Evolutionary conservation across 2,329 filamentous ascomycete species (phyloP), one percentile per base, ranked within the genome.

Genomic region (Pseudovirgaria hyperparasitica): DNA sequence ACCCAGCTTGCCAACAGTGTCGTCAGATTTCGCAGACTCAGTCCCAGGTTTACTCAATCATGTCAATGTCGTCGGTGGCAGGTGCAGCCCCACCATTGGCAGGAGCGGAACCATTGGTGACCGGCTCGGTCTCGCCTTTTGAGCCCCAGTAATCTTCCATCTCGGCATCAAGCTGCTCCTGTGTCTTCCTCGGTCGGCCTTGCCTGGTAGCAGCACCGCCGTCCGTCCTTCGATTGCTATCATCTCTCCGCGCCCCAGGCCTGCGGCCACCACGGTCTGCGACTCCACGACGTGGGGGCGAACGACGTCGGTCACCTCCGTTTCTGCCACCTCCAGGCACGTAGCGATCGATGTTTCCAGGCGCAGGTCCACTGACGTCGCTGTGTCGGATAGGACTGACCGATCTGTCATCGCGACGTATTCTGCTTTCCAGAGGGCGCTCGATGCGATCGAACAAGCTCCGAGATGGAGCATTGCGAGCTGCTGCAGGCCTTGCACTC

Each of bases 91-190:
- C n/a, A n/a, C n/a, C n/a, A n/a, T n/a, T n/a, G 11, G 23, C 23
- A 9, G 23, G 23, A 15, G 23, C 22, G n/a, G n/a, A n/a, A n/a
- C n/a, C n/a, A 10, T 23, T 10, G 9, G 7, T 13, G 8, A 13
- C 22, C n/a, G 22, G 22, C 14, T 25, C 15, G 24, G 13, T 17
- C 19, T 17, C 24, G 12, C 9, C 16, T 15, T 18, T 22, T 7
- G 22, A 26, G 16, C 68, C 75, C 63, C 84, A 94, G 54, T 94
- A 94, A 48, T 93, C 82, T 16, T 77, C 84, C 86, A 94, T 94
- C 57, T 94, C 86, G n/a, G 82, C 82, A 51, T 94, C 86, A 21
- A 94, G 64, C 50, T 94, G 82, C 43, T 92, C 82, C 40, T 85
- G 79, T 0, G 86, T 93, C 68, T 92, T 93, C 56, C 73, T 78